Conservation (phyloP, 2,329 filamentous ascomycete genomes). For the Sarocladiaceae sp. region DNA sequence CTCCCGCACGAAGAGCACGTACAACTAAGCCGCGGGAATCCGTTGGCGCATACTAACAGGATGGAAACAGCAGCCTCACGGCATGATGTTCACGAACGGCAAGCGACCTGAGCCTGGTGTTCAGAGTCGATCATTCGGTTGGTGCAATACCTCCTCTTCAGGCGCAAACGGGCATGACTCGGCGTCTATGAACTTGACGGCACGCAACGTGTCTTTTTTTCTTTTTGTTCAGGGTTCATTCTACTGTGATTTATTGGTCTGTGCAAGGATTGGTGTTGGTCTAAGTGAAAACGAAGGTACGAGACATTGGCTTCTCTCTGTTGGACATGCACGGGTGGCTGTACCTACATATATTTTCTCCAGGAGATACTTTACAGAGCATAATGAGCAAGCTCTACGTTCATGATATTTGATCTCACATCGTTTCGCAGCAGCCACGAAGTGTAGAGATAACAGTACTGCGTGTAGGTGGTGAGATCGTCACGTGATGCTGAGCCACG, state of each 20-base stretch:
- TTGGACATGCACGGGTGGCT: constrained; percentile 11
- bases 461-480: background rate
- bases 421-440: no score
- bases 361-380: constrained; percentile 5
- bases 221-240: constrained; percentile 12
- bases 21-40: constrained; percentile 28
- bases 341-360: constrained; percentile 11
- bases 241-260: constrained; percentile 6
- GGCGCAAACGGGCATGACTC: constrained; percentile 8
- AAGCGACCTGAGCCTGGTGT: constrained; percentile 3
- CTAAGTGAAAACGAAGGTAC: background rate
- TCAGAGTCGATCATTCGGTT: background rate
- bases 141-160: background rate
- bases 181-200: constrained; percentile 2
- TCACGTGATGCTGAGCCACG: constrained; percentile 8
- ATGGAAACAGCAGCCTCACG: constrained; percentile 5
- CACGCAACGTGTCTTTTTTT: constrained; percentile 10
- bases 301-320: background rate
- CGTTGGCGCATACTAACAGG: background rate
- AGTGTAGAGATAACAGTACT: no score
- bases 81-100: constrained; percentile 4
- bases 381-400: constrained; percentile 5
- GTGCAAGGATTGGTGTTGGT: constrained; percentile 6
- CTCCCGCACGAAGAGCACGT: constrained; percentile 53
- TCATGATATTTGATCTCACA: background rate